Base-by-base conservation (phyloP, 169 alveolate genomes). In the Cryptosporidium ryanae region DNA sequence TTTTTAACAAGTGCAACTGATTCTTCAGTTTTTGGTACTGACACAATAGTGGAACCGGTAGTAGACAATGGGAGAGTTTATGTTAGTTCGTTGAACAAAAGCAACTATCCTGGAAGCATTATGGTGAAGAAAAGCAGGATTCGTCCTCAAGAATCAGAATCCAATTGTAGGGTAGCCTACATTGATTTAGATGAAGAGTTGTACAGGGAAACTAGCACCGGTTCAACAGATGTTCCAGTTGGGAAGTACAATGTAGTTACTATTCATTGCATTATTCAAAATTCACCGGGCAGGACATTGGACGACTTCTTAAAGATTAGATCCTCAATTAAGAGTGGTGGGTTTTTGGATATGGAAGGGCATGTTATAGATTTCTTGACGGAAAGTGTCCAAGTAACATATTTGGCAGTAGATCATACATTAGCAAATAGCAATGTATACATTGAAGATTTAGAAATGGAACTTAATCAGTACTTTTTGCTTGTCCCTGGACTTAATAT, bases 131-230 rank as follows among this genome's bases (percentile, higher is more conserved):
- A 50, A 18, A 32, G n/a, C 21, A 23, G 32, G 7, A 38, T 52
- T 5, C 54, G 25, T 3, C 25, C 59, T 12, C 34, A 59, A n/a
- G 32, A 52, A 10, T 34, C 59, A 29, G 83, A 55, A 29, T 52
- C 66, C 2, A 65, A 65, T 59, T 76, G 87, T 44, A 59, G 25
- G 6, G 64, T 76, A 1, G 87, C 87, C 21, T 76, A 54, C 59
- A 23, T 76, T 17, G 87, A 76, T 21, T 44, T 27, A 25, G 27
- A 27, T 0, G 65, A 13, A 23, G 34, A 27, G 5, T 34, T 52
- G 27, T 21, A n/a, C 27, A n/a, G 6, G 21, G 63, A 52, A 17
- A 52, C 63, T 4, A n/a, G 13, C 10, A 6, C 31, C 1, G 49
- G 13, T 12, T 52, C 3, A 4, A 52, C 27, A 5, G 63, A 52